Evolutionary conservation across 352 stramenopile species (phyloP).

Genomic region (Aphanomyces stellatus): DNA sequence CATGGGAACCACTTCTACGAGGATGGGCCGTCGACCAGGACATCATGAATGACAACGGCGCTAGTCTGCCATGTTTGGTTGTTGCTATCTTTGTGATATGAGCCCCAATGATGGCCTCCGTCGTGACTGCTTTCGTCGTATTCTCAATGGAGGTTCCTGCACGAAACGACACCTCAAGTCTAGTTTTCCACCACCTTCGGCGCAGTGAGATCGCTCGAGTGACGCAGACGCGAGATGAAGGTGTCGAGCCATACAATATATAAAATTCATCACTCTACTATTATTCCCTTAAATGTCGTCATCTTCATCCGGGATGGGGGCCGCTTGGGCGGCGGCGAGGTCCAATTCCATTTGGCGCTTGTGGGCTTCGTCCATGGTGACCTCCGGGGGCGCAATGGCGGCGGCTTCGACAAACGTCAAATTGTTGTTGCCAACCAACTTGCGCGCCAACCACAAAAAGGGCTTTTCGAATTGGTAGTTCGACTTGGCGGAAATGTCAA

Average conservation of each 20-base stretch:
- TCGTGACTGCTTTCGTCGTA: no score
- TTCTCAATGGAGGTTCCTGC: no score
- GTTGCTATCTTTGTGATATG: no score
- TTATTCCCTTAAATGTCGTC: constrained; percentile 90
- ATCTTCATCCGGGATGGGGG: constrained; percentile 96
- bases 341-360: constrained; percentile 90
- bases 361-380: constrained; percentile 91
- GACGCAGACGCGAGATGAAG: no score
- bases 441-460: constrained; percentile 99
- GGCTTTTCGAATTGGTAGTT: constrained; percentile 99
- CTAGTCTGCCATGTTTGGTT: no score
- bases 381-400: constrained; percentile 94
- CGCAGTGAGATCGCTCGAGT: no score
- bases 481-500: constrained; percentile 99
- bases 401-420: constrained; percentile 98
- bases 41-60: no score
- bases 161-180: no score
- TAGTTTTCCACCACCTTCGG: no score
- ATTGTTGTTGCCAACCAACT: constrained; percentile 97
- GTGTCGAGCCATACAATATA: constrained; percentile 16
- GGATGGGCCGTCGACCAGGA: no score
- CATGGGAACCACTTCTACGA: no score
- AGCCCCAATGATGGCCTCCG: no score
- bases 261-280: constrained; percentile 2
- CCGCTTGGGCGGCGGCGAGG: constrained; percentile 81